Conservation (phyloP, 139 green algal species). For the Micromonas pusilla region DNA sequence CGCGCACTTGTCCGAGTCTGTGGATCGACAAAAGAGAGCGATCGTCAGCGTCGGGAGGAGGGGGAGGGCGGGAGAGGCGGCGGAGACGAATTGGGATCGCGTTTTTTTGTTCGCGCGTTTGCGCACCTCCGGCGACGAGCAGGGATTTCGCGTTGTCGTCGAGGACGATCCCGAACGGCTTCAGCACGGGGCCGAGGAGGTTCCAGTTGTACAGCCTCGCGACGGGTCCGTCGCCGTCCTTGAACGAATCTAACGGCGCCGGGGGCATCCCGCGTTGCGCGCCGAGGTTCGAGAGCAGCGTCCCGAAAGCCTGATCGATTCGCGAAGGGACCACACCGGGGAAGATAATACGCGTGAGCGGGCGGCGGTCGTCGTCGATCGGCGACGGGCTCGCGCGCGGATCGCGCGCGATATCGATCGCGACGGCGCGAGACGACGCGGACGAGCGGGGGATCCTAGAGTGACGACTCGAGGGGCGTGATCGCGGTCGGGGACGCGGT, state of each 20-base stretch:
- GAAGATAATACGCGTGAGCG: not conserved
- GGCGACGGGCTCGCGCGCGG: too few relatives aligned
- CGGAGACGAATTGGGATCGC: too few relatives aligned
- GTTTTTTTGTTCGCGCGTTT: too few relatives aligned
- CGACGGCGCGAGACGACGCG: too few relatives aligned
- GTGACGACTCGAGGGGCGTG: too few relatives aligned
- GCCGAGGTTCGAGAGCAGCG: conserved; percentile 13
- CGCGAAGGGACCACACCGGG: not conserved
- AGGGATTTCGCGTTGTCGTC: conserved; percentile 6
- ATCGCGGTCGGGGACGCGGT: not conserved
- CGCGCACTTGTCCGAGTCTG: too few relatives aligned
- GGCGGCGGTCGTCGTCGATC: not conserved
- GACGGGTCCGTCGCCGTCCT: not conserved
- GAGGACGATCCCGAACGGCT: conserved; percentile 5
- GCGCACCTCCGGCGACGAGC: conserved; percentile 4
- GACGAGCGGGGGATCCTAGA: too few relatives aligned
- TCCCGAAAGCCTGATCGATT: conserved; percentile 4
- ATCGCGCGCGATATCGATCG: too few relatives aligned
- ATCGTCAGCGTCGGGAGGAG: too few relatives aligned
- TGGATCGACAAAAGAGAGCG: too few relatives aligned
- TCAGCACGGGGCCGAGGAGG: conserved; percentile 11
- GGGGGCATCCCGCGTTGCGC: not conserved
- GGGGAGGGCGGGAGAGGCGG: too few relatives aligned
- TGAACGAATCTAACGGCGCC: conserved; percentile 13
- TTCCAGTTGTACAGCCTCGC: conserved; percentile 27